Percentiles rank a stretch among this genome's conserved stretches.
phyloP scores from a whole-genome alignment of 495 filamentous ascomycete genomes.

The Penicillium manginii region DNA sequence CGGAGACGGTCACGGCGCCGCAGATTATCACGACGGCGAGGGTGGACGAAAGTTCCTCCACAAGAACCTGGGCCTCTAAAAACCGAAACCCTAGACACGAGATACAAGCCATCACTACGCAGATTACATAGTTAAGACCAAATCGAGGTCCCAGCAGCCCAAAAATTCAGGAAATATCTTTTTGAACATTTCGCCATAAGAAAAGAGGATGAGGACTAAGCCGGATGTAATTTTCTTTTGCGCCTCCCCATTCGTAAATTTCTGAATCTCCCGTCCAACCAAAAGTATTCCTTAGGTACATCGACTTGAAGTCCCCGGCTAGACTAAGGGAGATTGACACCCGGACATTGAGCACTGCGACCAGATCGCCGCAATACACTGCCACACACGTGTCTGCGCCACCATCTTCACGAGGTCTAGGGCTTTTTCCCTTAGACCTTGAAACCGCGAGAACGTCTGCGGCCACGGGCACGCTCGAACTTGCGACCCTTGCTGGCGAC shows the following conservation, averaged over 20 bases:
- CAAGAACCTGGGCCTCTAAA: constrained; percentile 32
- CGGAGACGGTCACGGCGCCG: constrained; percentile 77
- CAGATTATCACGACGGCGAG: constrained; percentile 70
- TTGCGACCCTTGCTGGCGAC: constrained; percentile 98
- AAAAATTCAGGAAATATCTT: constrained; percentile 24
- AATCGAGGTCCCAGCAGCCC: background rate
- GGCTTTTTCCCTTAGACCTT: constrained; percentile 74
- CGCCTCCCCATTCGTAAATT: constrained; percentile 29
- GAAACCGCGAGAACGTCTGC: constrained; percentile 95
- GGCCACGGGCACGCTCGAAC: constrained; percentile 97
- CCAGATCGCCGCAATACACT: constrained; percentile 9
- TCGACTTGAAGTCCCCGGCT: constrained; percentile 28
- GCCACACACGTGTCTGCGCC: constrained; percentile 12
- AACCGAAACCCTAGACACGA: background rate
- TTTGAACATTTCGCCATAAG: constrained; percentile 34
- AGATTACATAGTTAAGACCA: constrained; percentile 8
- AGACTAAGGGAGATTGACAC: constrained; percentile 26
- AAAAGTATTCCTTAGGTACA: constrained; percentile 32
- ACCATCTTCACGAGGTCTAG: constrained; percentile 18
- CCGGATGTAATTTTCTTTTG: constrained; percentile 41
- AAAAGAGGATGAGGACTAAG: constrained; percentile 35
- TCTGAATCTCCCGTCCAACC: constrained; percentile 28
- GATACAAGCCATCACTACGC: too few relatives aligned
- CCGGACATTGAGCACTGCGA: constrained; percentile 14
- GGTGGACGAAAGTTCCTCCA: constrained; percentile 50